Evolutionary conservation across 176 grass and related monocot species (phyloP), one percentile per base, ranked within the genome.

Genomic region (Carex cristatella): DNA sequence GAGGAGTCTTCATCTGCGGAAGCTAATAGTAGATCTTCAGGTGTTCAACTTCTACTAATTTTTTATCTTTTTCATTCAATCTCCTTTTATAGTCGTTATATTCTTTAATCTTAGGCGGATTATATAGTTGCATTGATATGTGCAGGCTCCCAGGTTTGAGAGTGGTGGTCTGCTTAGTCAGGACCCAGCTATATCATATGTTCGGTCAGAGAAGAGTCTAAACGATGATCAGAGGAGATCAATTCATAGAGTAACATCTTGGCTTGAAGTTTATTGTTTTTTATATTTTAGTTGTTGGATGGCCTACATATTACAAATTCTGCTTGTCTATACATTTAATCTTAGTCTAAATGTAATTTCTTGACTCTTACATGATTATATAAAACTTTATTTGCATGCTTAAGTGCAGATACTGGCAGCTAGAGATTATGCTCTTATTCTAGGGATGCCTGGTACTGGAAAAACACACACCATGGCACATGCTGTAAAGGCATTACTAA

Each of bases 371-470:
- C 46, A 28, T 8, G 19, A 56, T 77, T 31, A 77, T 77, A 55
- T 77, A 77, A 30, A 78, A 57, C 23, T 57, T 78, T 32, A 13
- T 78, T 75, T 53, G 71, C 28, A 56, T 78, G 27, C 28, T 57
- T 31, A 78, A 78, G 81, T 93, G 91, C 89, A 98, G 95, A 98
- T 98, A 89, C 85, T 98, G 51, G 89, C 91, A 72, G 91, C 95
- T 84, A 98, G 94, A 81, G 93, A 98, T 98, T 98, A 98, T 83
- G 87, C 93, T 83, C 93, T 98, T 86, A 98, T 98, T 70, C 65
- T 98, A 89, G 95, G 95, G 83, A 98, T 98, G 95, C 95, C 95
- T 83, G 95, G 95, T 88, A 98, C 95, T 68, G 95, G 95, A 37
- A 98, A 98, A 90, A 98, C 93, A 85, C 94, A 92, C 76, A 98